Percentiles rank a stretch among this genome's conserved stretches.
Conservation (phyloP, 2,329 filamentous ascomycete genomes). For the Xylariaceae sp. region DNA sequence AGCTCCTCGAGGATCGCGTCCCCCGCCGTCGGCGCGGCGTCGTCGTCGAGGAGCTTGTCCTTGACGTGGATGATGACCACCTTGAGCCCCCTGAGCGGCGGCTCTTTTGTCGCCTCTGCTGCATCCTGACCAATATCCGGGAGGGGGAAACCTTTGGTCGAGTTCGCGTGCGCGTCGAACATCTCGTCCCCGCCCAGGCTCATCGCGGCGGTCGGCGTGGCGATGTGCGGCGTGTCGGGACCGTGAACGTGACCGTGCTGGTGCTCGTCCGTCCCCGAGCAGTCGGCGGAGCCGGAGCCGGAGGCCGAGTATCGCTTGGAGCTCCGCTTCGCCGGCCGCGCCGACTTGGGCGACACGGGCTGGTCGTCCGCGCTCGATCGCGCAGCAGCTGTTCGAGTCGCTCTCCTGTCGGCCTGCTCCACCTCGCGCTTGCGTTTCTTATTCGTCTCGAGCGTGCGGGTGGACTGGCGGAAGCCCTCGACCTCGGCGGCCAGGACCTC, state of each 20-base stretch:
- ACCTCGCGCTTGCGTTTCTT: constrained; percentile 60
- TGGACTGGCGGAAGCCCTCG: constrained; percentile 37
- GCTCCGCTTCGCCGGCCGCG: constrained; percentile 19
- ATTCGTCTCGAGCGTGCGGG: constrained; percentile 37
- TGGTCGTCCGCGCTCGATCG: constrained; percentile 30
- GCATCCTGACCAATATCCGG: constrained; percentile 10
- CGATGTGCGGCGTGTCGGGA: constrained; percentile 33
- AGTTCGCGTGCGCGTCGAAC: too few relatives aligned
- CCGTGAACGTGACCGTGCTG: too few relatives aligned
- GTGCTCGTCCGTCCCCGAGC: constrained; percentile 10
- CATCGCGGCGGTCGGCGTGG: constrained; percentile 41
- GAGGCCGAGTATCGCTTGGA: too few relatives aligned
- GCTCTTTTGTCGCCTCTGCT: too few relatives aligned
- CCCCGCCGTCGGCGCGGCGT: constrained; percentile 46
- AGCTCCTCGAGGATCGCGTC: constrained; percentile 67
- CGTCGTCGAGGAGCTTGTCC: constrained; percentile 69
- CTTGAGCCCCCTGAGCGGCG: constrained; percentile 63
- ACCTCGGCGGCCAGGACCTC: constrained; percentile 64
- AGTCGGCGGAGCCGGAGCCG: constrained; percentile 1
- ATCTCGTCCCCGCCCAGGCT: constrained; percentile 27
- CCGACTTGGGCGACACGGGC: constrained; percentile 45
- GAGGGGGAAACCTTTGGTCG: too few relatives aligned
- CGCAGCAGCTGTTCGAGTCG: constrained; percentile 9
- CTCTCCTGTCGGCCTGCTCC: constrained; percentile 18
- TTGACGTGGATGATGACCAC: constrained; percentile 93